phyloP scores from a whole-genome alignment of 129 eudicot genomes.

The Artemisia tridentata region DNA sequence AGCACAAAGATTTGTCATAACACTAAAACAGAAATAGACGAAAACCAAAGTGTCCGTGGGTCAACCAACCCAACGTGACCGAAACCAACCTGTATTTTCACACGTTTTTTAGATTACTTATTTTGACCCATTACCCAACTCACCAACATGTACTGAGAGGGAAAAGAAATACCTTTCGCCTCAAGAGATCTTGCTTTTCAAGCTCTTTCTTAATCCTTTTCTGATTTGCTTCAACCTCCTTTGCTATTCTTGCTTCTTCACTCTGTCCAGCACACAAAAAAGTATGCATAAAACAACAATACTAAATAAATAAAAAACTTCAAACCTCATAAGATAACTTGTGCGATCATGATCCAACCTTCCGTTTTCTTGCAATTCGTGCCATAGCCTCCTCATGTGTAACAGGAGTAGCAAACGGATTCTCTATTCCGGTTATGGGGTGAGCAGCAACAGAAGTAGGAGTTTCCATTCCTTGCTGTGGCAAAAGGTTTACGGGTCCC shows the following conservation, averaged over 20 bases:
- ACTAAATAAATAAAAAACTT: not conserved
- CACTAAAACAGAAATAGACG: too few relatives aligned
- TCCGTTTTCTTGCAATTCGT: slow-evolving; percentile 72
- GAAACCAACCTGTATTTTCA: too few relatives aligned
- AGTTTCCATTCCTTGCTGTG: slow-evolving; percentile 53
- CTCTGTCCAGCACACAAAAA: slow-evolving; percentile 40
- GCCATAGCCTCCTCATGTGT: slow-evolving; percentile 56
- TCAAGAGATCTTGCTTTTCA: slow-evolving; percentile 83
- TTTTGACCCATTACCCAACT: too few relatives aligned
- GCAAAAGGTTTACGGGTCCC: slow-evolving; percentile 42
- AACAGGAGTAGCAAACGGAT: slow-evolving; percentile 48
- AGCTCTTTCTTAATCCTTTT: slow-evolving; percentile 83
- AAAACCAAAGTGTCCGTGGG: too few relatives aligned
- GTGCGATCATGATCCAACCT: slow-evolving; percentile 41
- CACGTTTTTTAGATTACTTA: too few relatives aligned
- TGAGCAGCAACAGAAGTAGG: slow-evolving; percentile 36
- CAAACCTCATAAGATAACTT: not conserved
- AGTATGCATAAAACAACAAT: slow-evolving; percentile 4
- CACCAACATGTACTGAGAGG: not conserved
- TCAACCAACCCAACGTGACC: too few relatives aligned
- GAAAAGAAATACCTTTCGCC: slow-evolving; percentile 63
- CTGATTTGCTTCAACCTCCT: slow-evolving; percentile 92
- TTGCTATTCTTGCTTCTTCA: slow-evolving; percentile 86
- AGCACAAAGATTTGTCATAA: too few relatives aligned
- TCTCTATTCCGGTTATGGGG: slow-evolving; percentile 55